These are phyloP conservation scores for Eragrostis curvula DNA, from an alignment of 176 grass and related monocot species.

Conservation along the genomic window DNA sequence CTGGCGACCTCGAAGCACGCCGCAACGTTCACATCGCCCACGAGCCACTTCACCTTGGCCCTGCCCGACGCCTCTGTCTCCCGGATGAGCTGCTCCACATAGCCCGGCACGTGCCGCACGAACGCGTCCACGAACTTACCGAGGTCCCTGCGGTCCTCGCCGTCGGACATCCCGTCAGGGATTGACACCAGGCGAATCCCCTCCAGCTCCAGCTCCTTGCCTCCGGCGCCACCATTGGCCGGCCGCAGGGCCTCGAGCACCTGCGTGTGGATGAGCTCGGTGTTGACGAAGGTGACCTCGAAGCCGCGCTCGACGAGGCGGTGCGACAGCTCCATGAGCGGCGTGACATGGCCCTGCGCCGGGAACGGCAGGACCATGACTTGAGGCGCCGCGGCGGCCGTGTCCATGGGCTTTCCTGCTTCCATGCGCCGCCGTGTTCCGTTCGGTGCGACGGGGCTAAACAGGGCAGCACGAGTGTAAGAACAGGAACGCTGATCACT, in stretches of 20 bases:
- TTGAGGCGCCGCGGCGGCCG: not conserved
- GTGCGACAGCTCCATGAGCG: conserved; percentile 76
- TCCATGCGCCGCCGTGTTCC: not conserved
- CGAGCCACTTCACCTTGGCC: conserved; percentile 50
- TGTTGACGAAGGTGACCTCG: conserved; percentile 81
- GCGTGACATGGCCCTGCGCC: conserved; percentile 57
- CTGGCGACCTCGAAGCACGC: conserved; percentile 48
- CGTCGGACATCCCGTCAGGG: conserved; percentile 56
- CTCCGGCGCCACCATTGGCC: not conserved
- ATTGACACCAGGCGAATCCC: conserved; percentile 59
- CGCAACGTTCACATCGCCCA: conserved; percentile 60
- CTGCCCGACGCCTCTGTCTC: conserved; percentile 2
- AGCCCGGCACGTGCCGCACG: conserved; percentile 37
- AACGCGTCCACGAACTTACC: conserved; percentile 41
- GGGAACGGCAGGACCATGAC: conserved; percentile 26
- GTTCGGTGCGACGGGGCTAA: not conserved
- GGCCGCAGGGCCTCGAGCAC: conserved; percentile 11
- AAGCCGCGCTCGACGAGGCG: conserved; percentile 65
- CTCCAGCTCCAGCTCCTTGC: conserved; percentile 5
- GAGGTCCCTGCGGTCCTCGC: conserved; percentile 58
- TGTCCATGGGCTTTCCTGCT: not conserved
- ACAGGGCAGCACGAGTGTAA: not conserved
- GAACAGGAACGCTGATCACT: not conserved
- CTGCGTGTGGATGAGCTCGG: conserved; percentile 47
- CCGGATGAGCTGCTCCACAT: conserved; percentile 51